Conservation (phyloP, 2,329 filamentous ascomycete genomes). For the Alternaria brassicicola region DNA sequence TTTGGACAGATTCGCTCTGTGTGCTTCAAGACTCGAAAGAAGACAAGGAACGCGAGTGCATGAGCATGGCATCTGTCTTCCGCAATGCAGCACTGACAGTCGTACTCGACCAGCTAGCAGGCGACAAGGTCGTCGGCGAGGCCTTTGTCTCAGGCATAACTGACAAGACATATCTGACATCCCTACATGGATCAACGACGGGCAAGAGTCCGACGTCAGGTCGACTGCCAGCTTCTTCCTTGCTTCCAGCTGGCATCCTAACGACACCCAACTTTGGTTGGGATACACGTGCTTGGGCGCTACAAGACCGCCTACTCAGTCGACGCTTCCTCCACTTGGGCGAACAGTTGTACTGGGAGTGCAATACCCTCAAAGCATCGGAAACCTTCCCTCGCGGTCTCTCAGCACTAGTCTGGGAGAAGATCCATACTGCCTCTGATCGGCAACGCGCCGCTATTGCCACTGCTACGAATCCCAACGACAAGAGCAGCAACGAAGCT, state of each 20-base stretch:
- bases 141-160: neutral
- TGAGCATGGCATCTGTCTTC: constrained; percentile 40
- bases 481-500: neutral
- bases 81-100: constrained; percentile 45
- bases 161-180: neutral
- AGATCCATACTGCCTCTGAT: constrained; percentile 42
- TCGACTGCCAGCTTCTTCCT: constrained; percentile 17
- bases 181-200: neutral
- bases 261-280: constrained; percentile 34
- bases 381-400: constrained; percentile 46
- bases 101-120: constrained; percentile 29
- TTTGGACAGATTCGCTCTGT: constrained; percentile 46
- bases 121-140: neutral
- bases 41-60: constrained; percentile 41
- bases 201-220: neutral
- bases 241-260: constrained; percentile 22
- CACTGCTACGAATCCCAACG: neutral
- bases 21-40: constrained; percentile 41
- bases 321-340: constrained; percentile 42
- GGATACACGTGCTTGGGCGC: constrained; percentile 46
- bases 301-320: constrained; percentile 47
- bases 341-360: constrained; percentile 49
- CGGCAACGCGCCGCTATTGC: too few species aligned
- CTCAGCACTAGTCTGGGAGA: constrained; percentile 46
- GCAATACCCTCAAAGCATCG: constrained; percentile 45